A percentile compares a stretch with the other conserved stretches of the same genome.
These are phyloP conservation scores for Arabidopsis hybrid DNA, from an alignment of 441 rosid species.

Conservation along the genomic window DNA sequence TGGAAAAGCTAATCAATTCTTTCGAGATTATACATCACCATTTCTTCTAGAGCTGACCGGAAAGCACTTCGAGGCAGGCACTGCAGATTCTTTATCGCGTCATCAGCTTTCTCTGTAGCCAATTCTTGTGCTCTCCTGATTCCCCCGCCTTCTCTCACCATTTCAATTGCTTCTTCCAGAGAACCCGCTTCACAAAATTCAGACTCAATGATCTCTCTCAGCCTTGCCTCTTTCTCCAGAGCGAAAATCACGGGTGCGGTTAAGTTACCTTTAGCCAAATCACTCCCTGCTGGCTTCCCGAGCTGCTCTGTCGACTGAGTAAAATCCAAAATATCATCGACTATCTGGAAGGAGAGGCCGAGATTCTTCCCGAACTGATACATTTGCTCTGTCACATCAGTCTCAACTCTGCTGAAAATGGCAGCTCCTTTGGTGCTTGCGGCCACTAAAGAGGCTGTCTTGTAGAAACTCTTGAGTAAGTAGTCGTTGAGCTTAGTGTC, in stretches of 20 bases:
- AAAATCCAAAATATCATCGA: slow-evolving; percentile 15
- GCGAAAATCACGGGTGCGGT: slow-evolving; percentile 18
- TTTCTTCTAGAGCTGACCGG: slow-evolving; percentile 11
- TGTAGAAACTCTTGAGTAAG: slow-evolving; percentile 19
- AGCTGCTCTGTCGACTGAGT: slow-evolving; percentile 24
- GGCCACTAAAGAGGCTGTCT: slow-evolving; percentile 21
- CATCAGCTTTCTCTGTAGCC: slow-evolving; percentile 7
- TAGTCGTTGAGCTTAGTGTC: slow-evolving; percentile 18
- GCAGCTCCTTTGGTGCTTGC: slow-evolving; percentile 23
- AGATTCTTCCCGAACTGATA: slow-evolving; percentile 24
- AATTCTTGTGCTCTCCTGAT: slow-evolving; percentile 18
- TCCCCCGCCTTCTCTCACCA: slow-evolving; percentile 13
- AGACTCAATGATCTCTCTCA: slow-evolving; percentile 24
- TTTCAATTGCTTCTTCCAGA: slow-evolving; percentile 11
- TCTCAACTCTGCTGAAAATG: slow-evolving; percentile 6
- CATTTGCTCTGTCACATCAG: slow-evolving; percentile 1
- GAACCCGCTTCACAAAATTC: slow-evolving; percentile 21
- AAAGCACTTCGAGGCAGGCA: slow-evolving; percentile 7
- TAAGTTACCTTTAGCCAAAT: slow-evolving; percentile 19
- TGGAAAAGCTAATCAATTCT: slow-evolving; percentile 17
- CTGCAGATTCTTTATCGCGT: slow-evolving; percentile 11
- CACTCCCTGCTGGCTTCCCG: slow-evolving; percentile 13
- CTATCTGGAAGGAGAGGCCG: slow-evolving; percentile 15
- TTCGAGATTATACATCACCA: slow-evolving; percentile 21
- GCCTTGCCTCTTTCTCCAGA: slow-evolving; percentile 8